Evolutionary conservation across 768 basidiomycete species (phyloP).

Genomic region (Leccinum rimulosum): DNA sequence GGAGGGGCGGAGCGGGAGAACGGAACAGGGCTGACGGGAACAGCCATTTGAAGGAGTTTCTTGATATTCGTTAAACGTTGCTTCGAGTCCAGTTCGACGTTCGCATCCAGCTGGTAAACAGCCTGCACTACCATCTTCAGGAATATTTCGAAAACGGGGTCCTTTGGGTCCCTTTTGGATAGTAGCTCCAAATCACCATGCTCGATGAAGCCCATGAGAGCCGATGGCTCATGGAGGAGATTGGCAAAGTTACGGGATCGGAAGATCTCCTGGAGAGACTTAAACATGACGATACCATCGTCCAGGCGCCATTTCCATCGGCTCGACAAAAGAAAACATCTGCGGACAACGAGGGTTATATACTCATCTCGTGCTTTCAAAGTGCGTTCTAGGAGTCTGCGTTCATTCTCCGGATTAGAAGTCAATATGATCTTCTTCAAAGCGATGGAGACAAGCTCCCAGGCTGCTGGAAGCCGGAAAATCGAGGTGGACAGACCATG

Average conservation of each 20-base stretch:
- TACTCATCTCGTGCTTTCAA: conserved; percentile 67
- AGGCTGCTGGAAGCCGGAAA: conserved; percentile 50
- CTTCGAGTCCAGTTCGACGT: conserved; percentile 33
- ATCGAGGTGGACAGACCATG: conserved; percentile 43
- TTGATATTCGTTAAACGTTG: conserved; percentile 46
- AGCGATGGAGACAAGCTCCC: conserved; percentile 61
- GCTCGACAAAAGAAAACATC: conserved; percentile 71
- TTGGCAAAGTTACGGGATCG: conserved; percentile 73
- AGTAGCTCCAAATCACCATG: conserved; percentile 53
- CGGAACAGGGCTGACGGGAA: conserved; percentile 68
- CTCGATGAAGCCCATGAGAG: conserved; percentile 72
- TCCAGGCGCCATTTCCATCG: conserved; percentile 77
- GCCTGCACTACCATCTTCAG: conserved; percentile 79
- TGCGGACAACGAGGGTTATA: conserved; percentile 60
- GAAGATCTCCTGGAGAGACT: conserved; percentile 68
- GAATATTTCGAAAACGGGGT: conserved; percentile 77
- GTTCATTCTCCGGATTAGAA: conserved; percentile 45
- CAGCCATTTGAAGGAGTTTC: conserved; percentile 68
- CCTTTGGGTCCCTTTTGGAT: conserved; percentile 46
- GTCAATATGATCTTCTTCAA: conserved; percentile 58
- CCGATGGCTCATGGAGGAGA: conserved; percentile 55
- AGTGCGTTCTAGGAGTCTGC: conserved; percentile 32
- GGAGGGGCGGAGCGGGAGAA: conserved; percentile 57
- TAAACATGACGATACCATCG: conserved; percentile 56
- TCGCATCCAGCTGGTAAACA: conserved; percentile 29